Base-by-base conservation (phyloP, 495 filamentous ascomycete genomes). In the Podospora australis region DNA sequence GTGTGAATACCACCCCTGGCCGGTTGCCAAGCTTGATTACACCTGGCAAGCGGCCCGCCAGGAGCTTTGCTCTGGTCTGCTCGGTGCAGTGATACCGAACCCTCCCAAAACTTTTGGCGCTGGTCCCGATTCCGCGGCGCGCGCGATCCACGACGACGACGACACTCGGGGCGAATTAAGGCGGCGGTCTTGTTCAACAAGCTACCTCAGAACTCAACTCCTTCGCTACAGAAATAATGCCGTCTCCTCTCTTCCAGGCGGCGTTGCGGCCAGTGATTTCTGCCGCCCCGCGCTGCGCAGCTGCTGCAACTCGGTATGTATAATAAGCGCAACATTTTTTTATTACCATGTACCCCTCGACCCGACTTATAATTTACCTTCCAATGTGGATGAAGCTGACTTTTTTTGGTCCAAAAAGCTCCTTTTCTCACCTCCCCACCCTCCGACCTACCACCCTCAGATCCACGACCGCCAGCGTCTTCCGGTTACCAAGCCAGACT, bases 351-450 rank as follows among this genome's bases (percentile, higher is more conserved):
- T 39, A 19, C 23, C 6, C 13, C 13, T 8, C 20, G 30, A 5
- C 8, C 11, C 2, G 38, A 24, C n/a, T 13, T 10, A 36, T 22
- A 44, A 41, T 21, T 17, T 10, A 29, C 4, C 16, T 35, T 4
- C 16, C n/a, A 6, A 30, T n/a, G n/a, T n/a, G n/a, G n/a, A n/a
- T n/a, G n/a, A n/a, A n/a, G n/a, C n/a, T n/a, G n/a, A n/a, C n/a
- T n/a, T n/a, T 13, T 30, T 13, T 30, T 30, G 6, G 26, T 6
- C 26, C 11, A 24, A 11, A 44, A 25, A 71, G 70, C 40, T 44
- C 58, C 34, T 70, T 73, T 59, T 64, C 69, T 28, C 56, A 61
- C 42, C 66, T 73, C 32, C 66, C 70, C 6, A 47, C 44, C 43
- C 63, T 71, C 6, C 69, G 70, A 10, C 70, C 70, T 7, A 66